Conservation (phyloP, 768 basidiomycete genomes). For the Boletus bicolor region DNA sequence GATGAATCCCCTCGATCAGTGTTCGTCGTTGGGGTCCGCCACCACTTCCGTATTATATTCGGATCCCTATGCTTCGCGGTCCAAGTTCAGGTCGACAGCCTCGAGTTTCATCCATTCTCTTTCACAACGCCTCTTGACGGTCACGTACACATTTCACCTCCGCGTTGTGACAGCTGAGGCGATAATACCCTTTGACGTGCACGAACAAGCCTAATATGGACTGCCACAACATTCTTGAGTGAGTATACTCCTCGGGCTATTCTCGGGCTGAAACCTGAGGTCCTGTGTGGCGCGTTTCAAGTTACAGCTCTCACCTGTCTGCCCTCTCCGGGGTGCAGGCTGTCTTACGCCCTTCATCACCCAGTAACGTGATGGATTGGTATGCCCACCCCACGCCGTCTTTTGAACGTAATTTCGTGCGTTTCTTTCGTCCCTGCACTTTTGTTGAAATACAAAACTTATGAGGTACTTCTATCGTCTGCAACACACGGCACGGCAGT, state of each 20-base stretch:
- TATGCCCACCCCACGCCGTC: constrained; percentile 2
- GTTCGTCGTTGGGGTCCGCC: not conserved
- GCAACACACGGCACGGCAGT: constrained; percentile 23
- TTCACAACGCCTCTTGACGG: not conserved
- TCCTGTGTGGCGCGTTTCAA: not conserved
- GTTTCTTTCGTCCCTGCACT: not conserved
- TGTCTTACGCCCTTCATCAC: constrained; percentile 4
- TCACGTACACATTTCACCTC: not conserved
- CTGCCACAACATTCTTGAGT: not conserved
- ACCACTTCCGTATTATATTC: not conserved
- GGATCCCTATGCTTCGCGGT: not conserved
- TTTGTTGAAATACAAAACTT: not conserved
- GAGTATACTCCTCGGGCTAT: not conserved
- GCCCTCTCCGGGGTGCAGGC: not conserved
- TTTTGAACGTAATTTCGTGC: constrained; percentile 24
- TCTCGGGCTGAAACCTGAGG: not conserved
- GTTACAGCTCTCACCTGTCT: not conserved
- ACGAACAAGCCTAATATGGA: not conserved
- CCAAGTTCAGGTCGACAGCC: not conserved
- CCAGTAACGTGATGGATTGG: constrained; percentile 9
- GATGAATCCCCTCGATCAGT: not conserved
- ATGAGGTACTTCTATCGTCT: not conserved
- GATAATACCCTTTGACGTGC: not conserved
- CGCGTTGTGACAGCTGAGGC: not conserved
- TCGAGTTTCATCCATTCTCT: not conserved